Conservation (phyloP, 345 rosid genomes). For the Ceriops decandra region DNA sequence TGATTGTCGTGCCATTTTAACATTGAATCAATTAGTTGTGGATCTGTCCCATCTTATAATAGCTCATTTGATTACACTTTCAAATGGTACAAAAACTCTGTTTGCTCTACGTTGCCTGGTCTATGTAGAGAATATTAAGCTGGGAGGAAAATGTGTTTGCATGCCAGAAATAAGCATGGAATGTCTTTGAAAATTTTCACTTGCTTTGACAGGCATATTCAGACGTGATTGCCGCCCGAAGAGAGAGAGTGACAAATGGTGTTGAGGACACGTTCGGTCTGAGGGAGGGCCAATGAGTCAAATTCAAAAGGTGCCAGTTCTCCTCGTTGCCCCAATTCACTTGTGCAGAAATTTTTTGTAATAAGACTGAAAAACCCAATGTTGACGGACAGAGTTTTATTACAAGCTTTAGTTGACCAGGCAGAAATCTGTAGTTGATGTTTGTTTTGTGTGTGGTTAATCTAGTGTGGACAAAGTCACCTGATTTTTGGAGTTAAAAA, state of each 20-base stretch:
- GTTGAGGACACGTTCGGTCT: conserved; percentile 76
- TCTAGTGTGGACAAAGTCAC: too few relatives aligned
- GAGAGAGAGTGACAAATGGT: conserved; percentile 62
- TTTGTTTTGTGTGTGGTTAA: too few relatives aligned
- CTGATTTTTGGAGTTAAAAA: too few relatives aligned
- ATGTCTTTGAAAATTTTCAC: not conserved
- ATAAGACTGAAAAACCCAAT: too few relatives aligned
- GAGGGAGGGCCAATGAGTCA: conserved; percentile 42
- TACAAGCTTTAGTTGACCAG: not conserved
- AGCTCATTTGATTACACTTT: not conserved
- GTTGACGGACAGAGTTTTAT: too few relatives aligned
- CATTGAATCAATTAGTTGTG: too few relatives aligned
- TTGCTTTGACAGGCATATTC: conserved; percentile 50
- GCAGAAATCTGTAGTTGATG: not conserved
- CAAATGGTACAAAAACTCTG: not conserved
- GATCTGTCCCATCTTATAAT: too few relatives aligned
- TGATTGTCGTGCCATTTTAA: too few relatives aligned
- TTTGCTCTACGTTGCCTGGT: not conserved
- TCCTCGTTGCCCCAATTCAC: too few relatives aligned
- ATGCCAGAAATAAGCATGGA: not conserved
- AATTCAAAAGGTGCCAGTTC: too few relatives aligned
- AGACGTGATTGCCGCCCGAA: conserved; percentile 74
- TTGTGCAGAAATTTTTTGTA: too few relatives aligned
- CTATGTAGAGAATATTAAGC: too few relatives aligned
- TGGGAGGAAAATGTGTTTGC: not conserved